These are phyloP conservation scores for Cutaneotrichosporon mucoides DNA, from an alignment of 1,284 basidiomycete genomes.

Conservation along the genomic window DNA sequence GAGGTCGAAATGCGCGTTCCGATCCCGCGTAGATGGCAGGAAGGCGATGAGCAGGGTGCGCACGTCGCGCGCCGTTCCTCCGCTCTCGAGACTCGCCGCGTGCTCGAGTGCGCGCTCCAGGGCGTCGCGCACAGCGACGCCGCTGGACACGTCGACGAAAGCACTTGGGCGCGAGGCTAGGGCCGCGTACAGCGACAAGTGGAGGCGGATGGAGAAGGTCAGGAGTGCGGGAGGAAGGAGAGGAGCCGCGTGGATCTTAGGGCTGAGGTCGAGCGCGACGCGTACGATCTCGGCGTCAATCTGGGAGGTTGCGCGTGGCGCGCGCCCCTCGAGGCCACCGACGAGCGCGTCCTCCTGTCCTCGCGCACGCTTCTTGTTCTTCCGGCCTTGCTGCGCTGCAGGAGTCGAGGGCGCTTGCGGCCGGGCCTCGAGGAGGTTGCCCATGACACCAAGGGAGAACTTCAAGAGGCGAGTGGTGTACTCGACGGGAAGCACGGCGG, in stretches of 20 bases:
- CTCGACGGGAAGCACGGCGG: slow-evolving; percentile 32
- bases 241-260: slow-evolving; percentile 56
- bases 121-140: neutral
- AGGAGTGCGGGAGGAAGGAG: slow-evolving; percentile 70
- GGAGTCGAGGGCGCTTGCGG: neutral
- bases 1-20: slow-evolving; percentile 10
- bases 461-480: slow-evolving; percentile 40
- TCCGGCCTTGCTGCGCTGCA: slow-evolving; percentile 26
- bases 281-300: slow-evolving; percentile 59
- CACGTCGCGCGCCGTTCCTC: slow-evolving; percentile 14
- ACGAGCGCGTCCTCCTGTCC: slow-evolving; percentile 76
- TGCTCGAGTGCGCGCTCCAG: slow-evolving; percentile 13
- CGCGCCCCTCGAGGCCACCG: slow-evolving; percentile 53
- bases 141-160: neutral
- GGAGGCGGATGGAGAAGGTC: slow-evolving; percentile 48
- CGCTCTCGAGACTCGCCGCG: slow-evolving; percentile 12
- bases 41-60: slow-evolving; percentile 13
- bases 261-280: slow-evolving; percentile 50
- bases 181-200: slow-evolving; percentile 43
- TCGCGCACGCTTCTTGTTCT: slow-evolving; percentile 68
- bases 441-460: slow-evolving; percentile 29
- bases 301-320: slow-evolving; percentile 54
- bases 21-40: slow-evolving; percentile 1
- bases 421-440: slow-evolving; percentile 28
- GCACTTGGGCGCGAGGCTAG: slow-evolving; percentile 18